A percentile compares a stretch with the other conserved stretches of the same genome.
Evolutionary conservation across 2,329 filamentous ascomycete species (phyloP).

Genomic region (Colletotrichum sp.): DNA sequence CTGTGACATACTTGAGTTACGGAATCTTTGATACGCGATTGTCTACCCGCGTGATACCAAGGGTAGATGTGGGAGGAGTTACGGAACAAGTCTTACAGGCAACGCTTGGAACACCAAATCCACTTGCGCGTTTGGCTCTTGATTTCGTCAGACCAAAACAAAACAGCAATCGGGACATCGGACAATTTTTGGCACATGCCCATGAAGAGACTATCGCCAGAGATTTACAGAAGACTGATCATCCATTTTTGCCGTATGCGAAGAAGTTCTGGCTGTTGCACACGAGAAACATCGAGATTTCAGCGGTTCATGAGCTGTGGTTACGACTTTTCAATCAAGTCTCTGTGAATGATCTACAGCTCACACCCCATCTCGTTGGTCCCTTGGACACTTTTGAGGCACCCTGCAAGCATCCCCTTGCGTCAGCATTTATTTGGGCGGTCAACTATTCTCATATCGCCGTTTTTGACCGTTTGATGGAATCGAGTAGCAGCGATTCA

Average conservation of each 20-base stretch:
- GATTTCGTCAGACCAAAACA: no score
- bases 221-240: no score
- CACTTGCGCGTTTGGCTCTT: no score
- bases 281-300: not conserved
- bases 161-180: not conserved
- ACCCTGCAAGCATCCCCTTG: not conserved
- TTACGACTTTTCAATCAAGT: not conserved
- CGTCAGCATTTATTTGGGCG: not conserved
- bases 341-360: not conserved
- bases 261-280: not conserved
- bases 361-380: not conserved
- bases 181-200: not conserved
- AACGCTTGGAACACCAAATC: no score
- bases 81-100: no score
- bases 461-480: not conserved
- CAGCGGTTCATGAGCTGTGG: not conserved
- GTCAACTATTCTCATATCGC: not conserved
- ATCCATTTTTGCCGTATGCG: not conserved
- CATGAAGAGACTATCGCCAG: no score
- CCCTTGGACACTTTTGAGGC: not conserved
- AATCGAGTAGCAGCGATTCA: no score
- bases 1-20: not conserved
- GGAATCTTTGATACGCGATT: not conserved
- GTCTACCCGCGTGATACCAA: no score
- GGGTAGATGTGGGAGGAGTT: no score